Conservation (phyloP, 768 basidiomycete species). For the Russula vinacea region DNA sequence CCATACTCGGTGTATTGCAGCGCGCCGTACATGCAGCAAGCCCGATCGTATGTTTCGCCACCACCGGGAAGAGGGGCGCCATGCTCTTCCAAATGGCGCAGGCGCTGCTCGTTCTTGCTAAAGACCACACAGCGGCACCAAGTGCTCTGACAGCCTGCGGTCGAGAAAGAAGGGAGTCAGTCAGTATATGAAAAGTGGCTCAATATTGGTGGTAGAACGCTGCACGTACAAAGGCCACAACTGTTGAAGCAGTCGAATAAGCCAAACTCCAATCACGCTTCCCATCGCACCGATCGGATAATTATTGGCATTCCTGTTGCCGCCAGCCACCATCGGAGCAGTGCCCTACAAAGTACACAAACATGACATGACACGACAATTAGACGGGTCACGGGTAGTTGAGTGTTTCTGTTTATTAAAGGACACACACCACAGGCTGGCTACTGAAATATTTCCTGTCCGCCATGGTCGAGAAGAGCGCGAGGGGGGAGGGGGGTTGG, state of each 20-base stretch:
- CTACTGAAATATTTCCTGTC: no score
- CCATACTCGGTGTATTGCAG: slow-evolving; percentile 33
- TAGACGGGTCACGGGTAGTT: no score
- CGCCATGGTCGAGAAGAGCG: no score
- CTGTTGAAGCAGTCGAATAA: slow-evolving; percentile 31
- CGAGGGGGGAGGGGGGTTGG: no score
- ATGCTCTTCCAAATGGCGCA: slow-evolving; percentile 38
- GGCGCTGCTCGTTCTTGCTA: slow-evolving; percentile 41
- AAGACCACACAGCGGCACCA: slow-evolving; percentile 46
- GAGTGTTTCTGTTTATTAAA: no score
- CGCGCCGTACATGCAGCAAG: slow-evolving; percentile 42
- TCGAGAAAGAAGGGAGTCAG: not conserved
- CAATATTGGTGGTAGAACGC: not conserved
- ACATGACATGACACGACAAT: slow-evolving; percentile 8
- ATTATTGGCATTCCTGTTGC: slow-evolving; percentile 32
- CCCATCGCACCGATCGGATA: slow-evolving; percentile 34
- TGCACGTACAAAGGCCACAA: not conserved
- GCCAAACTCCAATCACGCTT: slow-evolving; percentile 37
- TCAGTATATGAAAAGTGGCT: not conserved
- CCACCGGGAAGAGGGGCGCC: slow-evolving; percentile 41
- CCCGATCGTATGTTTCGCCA: slow-evolving; percentile 37
- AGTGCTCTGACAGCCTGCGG: slow-evolving; percentile 38
- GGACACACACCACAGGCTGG: slow-evolving; percentile 8
- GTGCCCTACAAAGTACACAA: not conserved
- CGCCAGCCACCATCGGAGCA: slow-evolving; percentile 4